These are phyloP conservation scores for Chlorella sp. DNA, from an alignment of 139 green algal species.

Conservation along the genomic window DNA sequence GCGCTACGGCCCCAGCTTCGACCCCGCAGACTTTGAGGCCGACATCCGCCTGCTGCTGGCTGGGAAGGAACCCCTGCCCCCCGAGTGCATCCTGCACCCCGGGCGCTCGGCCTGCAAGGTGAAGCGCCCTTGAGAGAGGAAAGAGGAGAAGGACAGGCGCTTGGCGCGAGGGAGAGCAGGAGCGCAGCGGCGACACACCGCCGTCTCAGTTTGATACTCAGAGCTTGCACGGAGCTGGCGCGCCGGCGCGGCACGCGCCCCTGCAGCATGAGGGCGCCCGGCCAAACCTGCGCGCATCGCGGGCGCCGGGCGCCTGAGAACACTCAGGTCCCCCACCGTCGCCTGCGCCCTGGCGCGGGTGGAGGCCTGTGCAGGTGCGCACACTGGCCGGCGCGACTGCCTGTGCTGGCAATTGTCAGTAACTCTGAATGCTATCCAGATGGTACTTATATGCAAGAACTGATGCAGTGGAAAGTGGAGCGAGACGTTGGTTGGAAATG, in stretches of 20 bases:
- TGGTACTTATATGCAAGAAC: too few species aligned
- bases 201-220: neutral
- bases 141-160: neutral
- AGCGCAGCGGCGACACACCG: neutral
- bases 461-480: too few species aligned
- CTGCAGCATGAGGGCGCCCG: slow-evolving; percentile 18
- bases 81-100: slow-evolving; percentile 75
- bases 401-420: too few species aligned
- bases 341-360: slow-evolving; percentile 20
- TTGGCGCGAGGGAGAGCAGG: neutral
- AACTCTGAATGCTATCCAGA: too few species aligned
- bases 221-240: neutral
- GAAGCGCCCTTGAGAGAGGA: too few species aligned
- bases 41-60: slow-evolving; percentile 74
- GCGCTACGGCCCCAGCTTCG: slow-evolving; percentile 77
- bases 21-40: slow-evolving; percentile 75
- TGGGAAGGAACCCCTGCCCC: slow-evolving; percentile 52
- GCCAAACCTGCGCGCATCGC: slow-evolving; percentile 14
- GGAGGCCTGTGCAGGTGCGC: too few species aligned
- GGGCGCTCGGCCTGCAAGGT: slow-evolving; percentile 82
- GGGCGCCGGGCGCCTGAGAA: slow-evolving; percentile 18
- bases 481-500: too few species aligned
- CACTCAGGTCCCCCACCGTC: neutral
- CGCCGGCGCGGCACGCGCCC: neutral
- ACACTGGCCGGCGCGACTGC: too few species aligned